phyloP scores from a whole-genome alignment of 1,139 yeast genomes.

The Sugiyamaella xylanicola region DNA sequence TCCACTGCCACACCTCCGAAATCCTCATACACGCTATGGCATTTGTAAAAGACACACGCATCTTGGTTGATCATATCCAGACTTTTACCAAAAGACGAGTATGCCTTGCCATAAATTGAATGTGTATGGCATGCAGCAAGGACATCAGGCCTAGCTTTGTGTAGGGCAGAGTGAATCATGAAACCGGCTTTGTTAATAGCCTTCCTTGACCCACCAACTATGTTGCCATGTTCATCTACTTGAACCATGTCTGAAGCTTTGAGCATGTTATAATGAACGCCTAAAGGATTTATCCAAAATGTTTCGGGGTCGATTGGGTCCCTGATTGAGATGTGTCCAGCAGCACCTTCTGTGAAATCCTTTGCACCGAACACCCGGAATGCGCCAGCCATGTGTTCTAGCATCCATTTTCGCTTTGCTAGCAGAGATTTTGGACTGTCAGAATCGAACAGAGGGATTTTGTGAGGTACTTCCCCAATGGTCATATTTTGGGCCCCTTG shows the following conservation, averaged over 20 bases:
- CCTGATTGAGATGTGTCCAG: conserved; percentile 79
- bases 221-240: conserved; percentile 69
- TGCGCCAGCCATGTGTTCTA: conserved; percentile 81
- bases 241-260: conserved; percentile 76
- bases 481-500: conserved; percentile 31
- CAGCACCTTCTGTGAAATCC: conserved; percentile 74
- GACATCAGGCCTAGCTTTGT: conserved; percentile 75
- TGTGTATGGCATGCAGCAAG: conserved; percentile 84
- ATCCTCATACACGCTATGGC: conserved; percentile 64
- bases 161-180: conserved; percentile 75
- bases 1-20: conserved; percentile 84
- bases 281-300: conserved; percentile 81
- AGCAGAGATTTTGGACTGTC: conserved; percentile 44
- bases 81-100: conserved; percentile 68
- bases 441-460: conserved; percentile 50
- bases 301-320: conserved; percentile 73
- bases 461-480: conserved; percentile 35
- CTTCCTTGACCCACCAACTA: conserved; percentile 65
- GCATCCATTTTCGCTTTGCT: conserved; percentile 61
- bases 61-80: conserved; percentile 83
- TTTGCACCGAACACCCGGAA: conserved; percentile 75
- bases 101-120: conserved; percentile 73
- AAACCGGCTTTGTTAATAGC: conserved; percentile 82
- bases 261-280: conserved; percentile 68
- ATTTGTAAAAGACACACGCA: conserved; percentile 65